Conservation (phyloP, 768 basidiomycete genomes). For the Psilocybe cyanescens region DNA sequence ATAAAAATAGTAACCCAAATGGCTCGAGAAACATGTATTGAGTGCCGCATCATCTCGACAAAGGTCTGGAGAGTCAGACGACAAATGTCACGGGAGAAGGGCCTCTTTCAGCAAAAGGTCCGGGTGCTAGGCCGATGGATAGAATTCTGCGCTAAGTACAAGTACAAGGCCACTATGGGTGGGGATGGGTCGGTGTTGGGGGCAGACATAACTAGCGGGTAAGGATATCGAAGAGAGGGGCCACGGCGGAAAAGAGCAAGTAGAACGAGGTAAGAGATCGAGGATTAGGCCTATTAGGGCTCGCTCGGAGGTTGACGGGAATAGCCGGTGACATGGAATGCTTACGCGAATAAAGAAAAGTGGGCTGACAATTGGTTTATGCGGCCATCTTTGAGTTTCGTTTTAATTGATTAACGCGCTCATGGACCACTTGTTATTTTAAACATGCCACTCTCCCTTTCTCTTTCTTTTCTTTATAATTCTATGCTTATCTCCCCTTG, state of each 20-base stretch:
- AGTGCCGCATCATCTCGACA: background rate
- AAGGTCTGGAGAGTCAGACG: background rate
- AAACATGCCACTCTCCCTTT: slow-evolving; percentile 29
- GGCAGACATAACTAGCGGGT: too few relatives aligned
- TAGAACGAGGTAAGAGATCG: background rate
- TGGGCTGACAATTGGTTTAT: slow-evolving; percentile 38
- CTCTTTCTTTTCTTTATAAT: slow-evolving; percentile 17
- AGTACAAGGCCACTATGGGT: too few relatives aligned
- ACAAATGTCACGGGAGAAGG: background rate
- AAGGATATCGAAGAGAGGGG: background rate
- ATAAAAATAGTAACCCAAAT: background rate
- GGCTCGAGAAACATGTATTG: background rate
- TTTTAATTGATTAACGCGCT: slow-evolving; percentile 15
- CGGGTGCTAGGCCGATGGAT: background rate
- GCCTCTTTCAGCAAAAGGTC: background rate
- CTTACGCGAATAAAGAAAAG: slow-evolving; percentile 41
- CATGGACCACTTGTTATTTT: slow-evolving; percentile 20
- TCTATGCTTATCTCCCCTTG: slow-evolving; percentile 8
- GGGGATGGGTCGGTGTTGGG: too few relatives aligned
- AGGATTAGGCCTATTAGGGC: background rate
- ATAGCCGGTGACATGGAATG: slow-evolving; percentile 12
- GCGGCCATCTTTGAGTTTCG: slow-evolving; percentile 1
- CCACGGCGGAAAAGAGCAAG: background rate
- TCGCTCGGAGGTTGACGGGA: background rate
- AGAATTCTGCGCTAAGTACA: too few relatives aligned